phyloP scores from a whole-genome alignment of 2,329 filamentous ascomycete species.

The Ramularia endophylla region DNA sequence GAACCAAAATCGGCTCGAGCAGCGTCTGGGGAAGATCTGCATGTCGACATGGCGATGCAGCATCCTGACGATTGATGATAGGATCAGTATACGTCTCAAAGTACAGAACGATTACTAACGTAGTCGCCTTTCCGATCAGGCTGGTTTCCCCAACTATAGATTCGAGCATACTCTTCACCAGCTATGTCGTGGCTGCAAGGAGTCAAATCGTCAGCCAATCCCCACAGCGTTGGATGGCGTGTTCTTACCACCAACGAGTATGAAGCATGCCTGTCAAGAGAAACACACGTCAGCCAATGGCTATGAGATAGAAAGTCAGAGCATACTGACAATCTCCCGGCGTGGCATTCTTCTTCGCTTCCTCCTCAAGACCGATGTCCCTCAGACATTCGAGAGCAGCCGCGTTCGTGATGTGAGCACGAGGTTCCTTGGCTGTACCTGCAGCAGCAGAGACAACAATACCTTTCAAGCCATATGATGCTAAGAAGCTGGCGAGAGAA shows the following conservation, averaged over 20 bases:
- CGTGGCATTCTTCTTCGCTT: slow-evolving; percentile 30
- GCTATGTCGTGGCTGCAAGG: slow-evolving; percentile 39
- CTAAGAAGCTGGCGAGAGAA: slow-evolving; percentile 30
- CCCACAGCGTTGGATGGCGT: no score
- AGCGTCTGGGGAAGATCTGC: slow-evolving; percentile 41
- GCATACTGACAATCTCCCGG: slow-evolving; percentile 19
- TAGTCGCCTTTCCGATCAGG: slow-evolving; percentile 36
- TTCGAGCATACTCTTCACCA: slow-evolving; percentile 40
- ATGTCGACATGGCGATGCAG: slow-evolving; percentile 37
- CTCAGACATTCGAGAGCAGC: slow-evolving; percentile 46
- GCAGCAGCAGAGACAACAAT: slow-evolving; percentile 48
- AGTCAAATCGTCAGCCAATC: no score
- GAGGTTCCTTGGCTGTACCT: slow-evolving; percentile 50
- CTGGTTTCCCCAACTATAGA: slow-evolving; percentile 40
- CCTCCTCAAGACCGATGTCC: slow-evolving; percentile 40
- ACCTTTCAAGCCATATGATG: slow-evolving; percentile 39
- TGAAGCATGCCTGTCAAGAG: slow-evolving; percentile 30
- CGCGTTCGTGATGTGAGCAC: slow-evolving; percentile 57
- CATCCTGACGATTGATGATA: slow-evolving; percentile 16
- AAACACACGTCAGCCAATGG: no score
- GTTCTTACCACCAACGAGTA: slow-evolving; percentile 42
- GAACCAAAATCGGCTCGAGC: slow-evolving; percentile 39
- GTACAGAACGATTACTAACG: no score
- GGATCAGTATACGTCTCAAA: no score
- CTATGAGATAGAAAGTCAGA: no score